phyloP scores from a whole-genome alignment of 2,329 filamentous ascomycete genomes.

The Pseudogymnoascus sp. region DNA sequence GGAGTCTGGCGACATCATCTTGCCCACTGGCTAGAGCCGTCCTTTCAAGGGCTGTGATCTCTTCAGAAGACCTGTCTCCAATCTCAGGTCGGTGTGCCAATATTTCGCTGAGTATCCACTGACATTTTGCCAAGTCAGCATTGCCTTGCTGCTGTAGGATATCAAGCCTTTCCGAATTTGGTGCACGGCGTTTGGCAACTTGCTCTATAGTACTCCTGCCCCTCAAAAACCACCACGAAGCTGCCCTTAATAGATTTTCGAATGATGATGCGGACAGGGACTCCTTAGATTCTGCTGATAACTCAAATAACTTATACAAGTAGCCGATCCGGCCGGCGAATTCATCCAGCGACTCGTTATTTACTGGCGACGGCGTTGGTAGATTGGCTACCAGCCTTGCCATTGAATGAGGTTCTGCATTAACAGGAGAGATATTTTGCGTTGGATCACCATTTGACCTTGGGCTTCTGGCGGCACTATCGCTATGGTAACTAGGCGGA shows the following conservation, averaged over 20 bases:
- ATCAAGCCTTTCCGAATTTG: slow-evolving; percentile 48
- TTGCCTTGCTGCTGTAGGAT: slow-evolving; percentile 69
- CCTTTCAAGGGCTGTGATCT: neutral
- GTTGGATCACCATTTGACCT: neutral
- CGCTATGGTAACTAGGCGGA: neutral
- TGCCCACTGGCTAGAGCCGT: neutral
- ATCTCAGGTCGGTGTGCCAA: slow-evolving; percentile 36
- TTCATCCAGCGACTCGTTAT: slow-evolving; percentile 60
- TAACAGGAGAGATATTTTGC: neutral
- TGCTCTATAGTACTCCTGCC: slow-evolving; percentile 71
- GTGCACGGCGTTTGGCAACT: slow-evolving; percentile 58
- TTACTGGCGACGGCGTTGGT: slow-evolving; percentile 35
- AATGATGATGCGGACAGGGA: slow-evolving; percentile 58
- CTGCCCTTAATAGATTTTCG: slow-evolving; percentile 63
- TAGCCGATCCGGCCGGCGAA: slow-evolving; percentile 68
- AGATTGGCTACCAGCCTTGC: neutral
- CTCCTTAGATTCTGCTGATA: slow-evolving; percentile 69
- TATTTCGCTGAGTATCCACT: slow-evolving; percentile 65
- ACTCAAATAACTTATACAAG: slow-evolving; percentile 67
- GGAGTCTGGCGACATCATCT: slow-evolving; percentile 35
- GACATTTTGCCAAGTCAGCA: slow-evolving; percentile 75
- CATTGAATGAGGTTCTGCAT: slow-evolving; percentile 13
- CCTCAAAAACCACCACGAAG: slow-evolving; percentile 84
- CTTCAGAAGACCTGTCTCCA: slow-evolving; percentile 21
- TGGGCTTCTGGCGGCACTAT: neutral